Conservation (phyloP, 208 protist genomes). For the Trypanosoma scelopori region DNA sequence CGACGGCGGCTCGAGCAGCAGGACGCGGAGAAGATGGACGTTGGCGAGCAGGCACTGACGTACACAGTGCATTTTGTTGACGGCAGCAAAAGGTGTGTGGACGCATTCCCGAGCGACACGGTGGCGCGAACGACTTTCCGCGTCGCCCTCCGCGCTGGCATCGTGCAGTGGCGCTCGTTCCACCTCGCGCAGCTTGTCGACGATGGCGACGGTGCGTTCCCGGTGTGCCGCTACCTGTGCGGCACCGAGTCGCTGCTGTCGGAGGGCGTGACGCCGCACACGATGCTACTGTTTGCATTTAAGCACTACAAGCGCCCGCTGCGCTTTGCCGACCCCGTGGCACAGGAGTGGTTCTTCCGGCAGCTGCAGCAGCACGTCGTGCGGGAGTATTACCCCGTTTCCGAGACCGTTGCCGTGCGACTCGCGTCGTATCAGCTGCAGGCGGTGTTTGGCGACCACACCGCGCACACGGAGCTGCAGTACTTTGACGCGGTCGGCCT, state of each 20-base stretch:
- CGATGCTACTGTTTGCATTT: constrained; percentile 25
- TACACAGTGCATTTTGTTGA: constrained; percentile 37
- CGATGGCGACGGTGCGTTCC: constrained; percentile 19
- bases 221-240: constrained; percentile 27
- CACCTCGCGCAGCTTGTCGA: constrained; percentile 32
- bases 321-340: constrained; percentile 22
- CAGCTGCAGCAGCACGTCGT: constrained; percentile 39
- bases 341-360: constrained; percentile 43
- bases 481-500: constrained; percentile 41
- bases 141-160: constrained; percentile 19
- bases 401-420: constrained; percentile 36
- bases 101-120: constrained; percentile 31
- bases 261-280: constrained; percentile 30
- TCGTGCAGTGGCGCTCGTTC: constrained; percentile 19
- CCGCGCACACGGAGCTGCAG: constrained; percentile 23
- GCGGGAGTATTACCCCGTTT: constrained; percentile 34
- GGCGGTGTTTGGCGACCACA: constrained; percentile 35
- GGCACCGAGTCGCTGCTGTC: constrained; percentile 10
- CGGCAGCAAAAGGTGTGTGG: constrained; percentile 28
- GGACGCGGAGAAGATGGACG: constrained; percentile 14
- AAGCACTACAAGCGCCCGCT: constrained; percentile 33
- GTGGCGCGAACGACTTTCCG: constrained; percentile 20
- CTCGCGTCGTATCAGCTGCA: constrained; percentile 39
- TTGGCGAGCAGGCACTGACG: constrained; percentile 26
- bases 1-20: constrained; percentile 3